phyloP scores from a whole-genome alignment of 768 basidiomycete genomes.

The Termitomyces heimii region DNA sequence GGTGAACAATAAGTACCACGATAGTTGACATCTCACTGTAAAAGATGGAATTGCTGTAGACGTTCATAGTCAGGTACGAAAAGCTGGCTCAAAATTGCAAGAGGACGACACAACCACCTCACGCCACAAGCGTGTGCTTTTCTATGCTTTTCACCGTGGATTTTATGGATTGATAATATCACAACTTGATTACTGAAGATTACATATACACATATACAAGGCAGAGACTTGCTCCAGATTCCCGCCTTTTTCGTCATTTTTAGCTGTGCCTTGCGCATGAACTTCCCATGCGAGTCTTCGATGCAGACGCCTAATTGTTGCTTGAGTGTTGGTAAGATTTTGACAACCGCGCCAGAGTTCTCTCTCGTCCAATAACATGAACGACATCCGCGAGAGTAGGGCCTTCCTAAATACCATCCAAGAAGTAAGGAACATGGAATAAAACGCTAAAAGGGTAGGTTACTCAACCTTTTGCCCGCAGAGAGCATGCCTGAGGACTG shows the following conservation, averaged over 20 bases:
- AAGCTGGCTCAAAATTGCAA: too few relatives aligned
- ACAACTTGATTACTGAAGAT: not conserved
- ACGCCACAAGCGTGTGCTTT: not conserved
- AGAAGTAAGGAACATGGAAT: not conserved
- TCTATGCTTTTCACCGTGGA: not conserved
- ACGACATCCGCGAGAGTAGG: conserved; percentile 41
- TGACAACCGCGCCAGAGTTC: conserved; percentile 31
- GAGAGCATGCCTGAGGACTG: conserved; percentile 66
- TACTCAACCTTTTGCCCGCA: conserved; percentile 73
- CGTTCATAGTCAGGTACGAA: too few relatives aligned
- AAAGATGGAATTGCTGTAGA: too few relatives aligned
- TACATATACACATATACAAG: not conserved
- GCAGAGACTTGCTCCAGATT: not conserved
- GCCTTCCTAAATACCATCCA: conserved; percentile 32
- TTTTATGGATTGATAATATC: not conserved
- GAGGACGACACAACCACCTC: not conserved
- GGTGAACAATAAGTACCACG: too few relatives aligned
- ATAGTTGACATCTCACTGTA: too few relatives aligned
- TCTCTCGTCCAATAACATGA: conserved; percentile 33
- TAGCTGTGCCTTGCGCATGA: not conserved
- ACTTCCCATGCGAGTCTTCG: not conserved
- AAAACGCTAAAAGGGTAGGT: not conserved
- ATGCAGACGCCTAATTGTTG: not conserved
- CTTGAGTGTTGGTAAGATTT: not conserved
- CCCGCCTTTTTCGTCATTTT: not conserved